Base-by-base conservation (phyloP, 129 eudicot genomes). In the Flaveria linearis region DNA sequence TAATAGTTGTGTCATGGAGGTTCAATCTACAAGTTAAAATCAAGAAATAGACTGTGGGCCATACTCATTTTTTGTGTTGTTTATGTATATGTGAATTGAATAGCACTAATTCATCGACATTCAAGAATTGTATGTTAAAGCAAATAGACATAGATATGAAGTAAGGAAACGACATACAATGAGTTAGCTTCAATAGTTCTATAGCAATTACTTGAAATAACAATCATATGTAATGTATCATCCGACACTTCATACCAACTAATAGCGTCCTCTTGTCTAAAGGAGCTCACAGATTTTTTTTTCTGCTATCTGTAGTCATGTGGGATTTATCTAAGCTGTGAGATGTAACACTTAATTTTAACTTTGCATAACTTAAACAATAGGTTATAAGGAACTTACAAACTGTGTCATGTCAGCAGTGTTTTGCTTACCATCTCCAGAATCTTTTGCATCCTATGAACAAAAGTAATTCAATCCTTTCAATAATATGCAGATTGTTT, bases 361-460 rank as follows among this genome's bases (percentile, higher is more conserved):
- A 76, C 43, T 42, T 33, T 58, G 13, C 18, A 57, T 57, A 81
- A 64, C 12, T n/a, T 7, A 63, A 83, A 50, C 39, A 23, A 64
- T 2, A 68, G 26, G 13, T 26, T 76, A 13, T 11, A 63, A 39
- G 69, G 66, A 82, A 82, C 97, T 86, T 78, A 92, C 97, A 84
- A 92, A 92, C 26, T 84, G 85, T 61, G 97, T 92, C 96, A 92
- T 92, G 42, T 92, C 97, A 79, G 88, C 88, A 63, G 91, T 84
- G 61, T 86, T 92, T 74, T 92, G 97, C 81, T 92, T 89, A 7
- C 87, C 47, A 76, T 88, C 90, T 57, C 90, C 97, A 9, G 77
- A 65, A 74, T 92, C 96, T 55, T 88, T 89, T 30, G 87, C 92
- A 20, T 92, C 97, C 96, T 92, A 83, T 75, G 5, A 72, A 49